Conservation (phyloP, 2,329 filamentous ascomycete species). For the Diaporthe sp. region DNA sequence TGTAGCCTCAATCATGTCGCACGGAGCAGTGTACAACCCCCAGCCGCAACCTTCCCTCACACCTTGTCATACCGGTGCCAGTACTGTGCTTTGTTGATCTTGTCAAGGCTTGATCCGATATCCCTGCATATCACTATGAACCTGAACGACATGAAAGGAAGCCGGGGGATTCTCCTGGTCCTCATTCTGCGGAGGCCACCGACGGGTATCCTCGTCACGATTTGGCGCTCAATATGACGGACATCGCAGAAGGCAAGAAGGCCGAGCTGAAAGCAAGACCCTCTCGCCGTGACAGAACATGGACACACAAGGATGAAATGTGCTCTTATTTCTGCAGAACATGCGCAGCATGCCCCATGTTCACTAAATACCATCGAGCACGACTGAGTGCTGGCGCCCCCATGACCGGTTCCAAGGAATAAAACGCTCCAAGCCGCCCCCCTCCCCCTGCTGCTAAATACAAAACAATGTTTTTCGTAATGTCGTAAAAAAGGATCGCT, state of each 20-base stretch:
- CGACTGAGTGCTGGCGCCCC: not conserved
- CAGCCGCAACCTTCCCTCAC: too few relatives aligned
- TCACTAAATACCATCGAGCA: not conserved
- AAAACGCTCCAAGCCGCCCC: not conserved
- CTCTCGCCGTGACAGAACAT: not conserved
- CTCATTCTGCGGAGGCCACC: not conserved
- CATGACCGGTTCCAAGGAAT: not conserved
- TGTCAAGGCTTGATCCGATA: not conserved
- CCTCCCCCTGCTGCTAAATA: not conserved
- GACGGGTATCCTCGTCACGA: too few relatives aligned
- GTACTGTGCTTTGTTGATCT: not conserved
- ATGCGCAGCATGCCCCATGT: slow-evolving; percentile 2
- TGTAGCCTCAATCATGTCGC: not conserved
- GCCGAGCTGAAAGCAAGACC: not conserved
- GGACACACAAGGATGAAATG: not conserved
- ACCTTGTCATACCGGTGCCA: not conserved
- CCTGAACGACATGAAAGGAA: not conserved
- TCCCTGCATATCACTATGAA: not conserved
- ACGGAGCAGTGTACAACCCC: not conserved
- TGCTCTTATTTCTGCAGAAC: not conserved
- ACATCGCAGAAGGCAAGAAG: not conserved
- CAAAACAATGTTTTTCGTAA: slow-evolving; percentile 12
- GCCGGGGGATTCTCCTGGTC: not conserved
- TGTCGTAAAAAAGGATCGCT: slow-evolving; percentile 30
- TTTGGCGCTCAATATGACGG: too few relatives aligned